Evolutionary conservation across 2,329 filamentous ascomycete species (phyloP).

Genomic region (Scedosporium boydii): DNA sequence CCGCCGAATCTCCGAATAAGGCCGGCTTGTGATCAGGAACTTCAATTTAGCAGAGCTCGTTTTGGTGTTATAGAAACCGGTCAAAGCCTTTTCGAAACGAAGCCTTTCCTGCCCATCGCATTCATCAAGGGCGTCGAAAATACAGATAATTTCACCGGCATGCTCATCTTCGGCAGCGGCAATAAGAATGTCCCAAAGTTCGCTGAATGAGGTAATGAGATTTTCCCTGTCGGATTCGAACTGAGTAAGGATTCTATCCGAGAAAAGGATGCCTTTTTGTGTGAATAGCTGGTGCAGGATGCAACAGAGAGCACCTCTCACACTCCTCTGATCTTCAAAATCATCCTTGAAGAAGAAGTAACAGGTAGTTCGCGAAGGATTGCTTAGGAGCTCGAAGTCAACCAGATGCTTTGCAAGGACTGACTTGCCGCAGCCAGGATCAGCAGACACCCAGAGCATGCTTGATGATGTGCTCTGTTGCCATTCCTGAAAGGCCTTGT

Average conservation of each 20-base stretch:
- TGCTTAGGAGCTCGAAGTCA: slow-evolving; percentile 17
- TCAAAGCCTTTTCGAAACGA: background rate
- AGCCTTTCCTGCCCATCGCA: slow-evolving; percentile 16
- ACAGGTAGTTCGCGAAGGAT: slow-evolving; percentile 15
- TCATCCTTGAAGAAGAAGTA: slow-evolving; percentile 38
- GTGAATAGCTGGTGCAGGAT: slow-evolving; percentile 28
- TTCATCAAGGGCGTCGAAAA: slow-evolving; percentile 32
- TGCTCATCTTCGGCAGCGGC: slow-evolving; percentile 7
- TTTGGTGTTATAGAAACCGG: background rate
- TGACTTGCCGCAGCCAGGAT: slow-evolving; percentile 34
- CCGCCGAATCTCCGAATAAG: slow-evolving; percentile 15
- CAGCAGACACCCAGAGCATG: slow-evolving; percentile 26
- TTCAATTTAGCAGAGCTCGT: slow-evolving; percentile 17
- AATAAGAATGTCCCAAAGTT: slow-evolving; percentile 22
- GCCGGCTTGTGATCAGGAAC: slow-evolving; percentile 25
- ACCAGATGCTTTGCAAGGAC: slow-evolving; percentile 27
- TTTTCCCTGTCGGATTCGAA: slow-evolving; percentile 11
- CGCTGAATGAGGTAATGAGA: slow-evolving; percentile 13
- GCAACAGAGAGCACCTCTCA: slow-evolving; percentile 20
- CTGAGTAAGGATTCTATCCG: slow-evolving; percentile 8
- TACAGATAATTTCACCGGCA: slow-evolving; percentile 19
- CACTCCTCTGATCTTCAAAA: slow-evolving; percentile 21
- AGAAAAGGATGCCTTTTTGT: slow-evolving; percentile 14
- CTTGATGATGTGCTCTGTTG: slow-evolving; percentile 10
- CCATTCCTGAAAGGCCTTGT: slow-evolving; percentile 13